Conservation (phyloP, 495 filamentous ascomycete species). For the Chaetomium cochliodes region DNA sequence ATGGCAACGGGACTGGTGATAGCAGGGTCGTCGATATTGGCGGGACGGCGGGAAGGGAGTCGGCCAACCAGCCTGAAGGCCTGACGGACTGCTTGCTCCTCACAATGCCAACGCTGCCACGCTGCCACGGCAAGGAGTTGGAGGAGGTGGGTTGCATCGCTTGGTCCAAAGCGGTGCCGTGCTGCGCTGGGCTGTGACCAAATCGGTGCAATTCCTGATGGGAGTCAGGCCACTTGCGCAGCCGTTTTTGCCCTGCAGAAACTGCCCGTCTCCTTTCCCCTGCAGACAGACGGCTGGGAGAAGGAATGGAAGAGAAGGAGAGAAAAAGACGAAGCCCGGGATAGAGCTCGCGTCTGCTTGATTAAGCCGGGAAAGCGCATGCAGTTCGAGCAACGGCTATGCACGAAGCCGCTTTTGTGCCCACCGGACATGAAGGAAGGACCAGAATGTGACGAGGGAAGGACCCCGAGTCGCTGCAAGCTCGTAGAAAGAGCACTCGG, state of each 20-base stretch:
- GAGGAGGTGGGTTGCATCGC: slow-evolving; percentile 12
- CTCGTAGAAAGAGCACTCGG: no score
- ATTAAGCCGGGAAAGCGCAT: neutral
- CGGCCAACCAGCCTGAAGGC: slow-evolving; percentile 3
- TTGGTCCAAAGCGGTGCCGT: slow-evolving; percentile 3
- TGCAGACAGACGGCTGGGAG: neutral
- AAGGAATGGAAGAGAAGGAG: neutral
- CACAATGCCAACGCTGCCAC: neutral
- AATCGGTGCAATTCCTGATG: slow-evolving; percentile 23
- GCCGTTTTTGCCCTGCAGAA: neutral
- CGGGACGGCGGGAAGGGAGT: slow-evolving; percentile 9
- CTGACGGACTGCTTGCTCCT: no score
- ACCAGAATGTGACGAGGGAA: slow-evolving; percentile 5
- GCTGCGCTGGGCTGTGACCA: slow-evolving; percentile 4
- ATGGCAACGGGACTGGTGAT: neutral
- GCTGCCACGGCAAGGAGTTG: neutral
- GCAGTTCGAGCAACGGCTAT: slow-evolving; percentile 13
- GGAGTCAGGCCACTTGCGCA: slow-evolving; percentile 4
- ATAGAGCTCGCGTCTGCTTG: neutral
- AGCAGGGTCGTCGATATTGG: neutral
- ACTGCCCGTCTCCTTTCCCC: neutral
- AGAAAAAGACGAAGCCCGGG: neutral
- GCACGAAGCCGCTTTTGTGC: slow-evolving; percentile 19
- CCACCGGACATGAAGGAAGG: slow-evolving; percentile 26
- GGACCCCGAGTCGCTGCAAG: neutral